These are phyloP conservation scores for Aspergillus sp. DNA, from an alignment of 2,329 filamentous ascomycete genomes.

Conservation along the genomic window DNA sequence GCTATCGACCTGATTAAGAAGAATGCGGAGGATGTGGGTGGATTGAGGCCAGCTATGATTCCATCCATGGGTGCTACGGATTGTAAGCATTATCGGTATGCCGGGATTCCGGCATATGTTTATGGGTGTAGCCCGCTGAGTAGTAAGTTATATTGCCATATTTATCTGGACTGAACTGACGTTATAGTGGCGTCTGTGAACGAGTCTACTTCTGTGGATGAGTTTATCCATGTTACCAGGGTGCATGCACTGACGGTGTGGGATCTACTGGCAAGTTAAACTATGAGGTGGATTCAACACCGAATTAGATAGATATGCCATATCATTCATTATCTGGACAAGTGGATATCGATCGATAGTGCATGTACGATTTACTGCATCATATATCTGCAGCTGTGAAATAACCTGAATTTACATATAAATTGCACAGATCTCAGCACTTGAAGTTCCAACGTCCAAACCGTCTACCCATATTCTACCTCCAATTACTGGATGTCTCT, in stretches of 20 bases:
- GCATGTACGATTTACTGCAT: too few species aligned
- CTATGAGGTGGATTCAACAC: too few species aligned
- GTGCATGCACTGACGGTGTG: neutral
- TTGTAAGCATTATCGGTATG: constrained; percentile 43
- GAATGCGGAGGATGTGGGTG: neutral
- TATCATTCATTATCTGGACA: too few species aligned
- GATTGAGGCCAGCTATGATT: constrained; percentile 30
- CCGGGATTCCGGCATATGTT: constrained; percentile 38
- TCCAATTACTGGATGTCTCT: too few species aligned
- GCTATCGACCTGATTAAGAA: neutral
- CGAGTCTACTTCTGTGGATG: neutral
- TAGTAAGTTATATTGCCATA: neutral
- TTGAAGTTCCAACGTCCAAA: too few species aligned
- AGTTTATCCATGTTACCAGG: neutral
- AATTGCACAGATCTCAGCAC: too few species aligned
- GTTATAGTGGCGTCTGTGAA: neutral
- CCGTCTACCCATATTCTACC: too few species aligned
- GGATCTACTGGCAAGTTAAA: neutral
- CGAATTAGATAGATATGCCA: too few species aligned
- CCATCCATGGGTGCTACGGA: constrained; percentile 43
- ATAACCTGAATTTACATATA: too few species aligned
- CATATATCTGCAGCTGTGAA: too few species aligned
- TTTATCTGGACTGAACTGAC: neutral
- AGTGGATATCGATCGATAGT: too few species aligned
- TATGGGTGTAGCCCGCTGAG: constrained; percentile 24